A percentile compares a stretch with the other conserved stretches of the same genome.
phyloP scores from a whole-genome alignment of 345 rosid genomes.

The Rhodamnia argentea region DNA sequence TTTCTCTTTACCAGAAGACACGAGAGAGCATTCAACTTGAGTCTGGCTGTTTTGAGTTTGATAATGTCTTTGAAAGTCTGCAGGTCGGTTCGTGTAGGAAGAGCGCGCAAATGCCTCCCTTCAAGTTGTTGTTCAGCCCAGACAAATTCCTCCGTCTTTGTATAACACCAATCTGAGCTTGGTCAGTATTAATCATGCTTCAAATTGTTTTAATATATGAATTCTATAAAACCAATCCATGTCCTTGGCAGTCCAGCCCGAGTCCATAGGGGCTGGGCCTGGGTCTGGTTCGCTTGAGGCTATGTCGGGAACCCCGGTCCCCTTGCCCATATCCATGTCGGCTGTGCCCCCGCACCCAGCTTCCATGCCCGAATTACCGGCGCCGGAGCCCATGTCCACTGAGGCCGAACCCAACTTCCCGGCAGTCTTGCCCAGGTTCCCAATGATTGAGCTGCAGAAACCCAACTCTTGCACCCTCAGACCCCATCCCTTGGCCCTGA shows the following conservation, averaged over 20 bases:
- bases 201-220: no score
- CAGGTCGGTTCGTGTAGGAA: neutral
- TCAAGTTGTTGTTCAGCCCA: neutral
- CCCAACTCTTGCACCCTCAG: no score
- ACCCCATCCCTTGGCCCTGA: fast-evolving
- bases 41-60: neutral
- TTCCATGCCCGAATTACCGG: neutral
- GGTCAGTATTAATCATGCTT: no score
- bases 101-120: neutral
- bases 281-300: neutral
- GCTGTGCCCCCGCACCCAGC: neutral
- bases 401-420: neutral
- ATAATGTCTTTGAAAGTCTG: neutral
- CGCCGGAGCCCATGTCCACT: neutral
- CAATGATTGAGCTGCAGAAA: neutral
- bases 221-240: no score
- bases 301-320: fast-evolving
- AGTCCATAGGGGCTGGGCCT: no score
- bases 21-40: neutral
- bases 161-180: no score
- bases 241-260: fast-evolving
- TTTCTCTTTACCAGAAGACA: neutral
- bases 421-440: neutral
- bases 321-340: fast-evolving
- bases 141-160: neutral